A percentile compares a stretch with the other conserved stretches of the same genome.
Conservation (phyloP, 2,329 filamentous ascomycete species). For the Penicillium sp. region DNA sequence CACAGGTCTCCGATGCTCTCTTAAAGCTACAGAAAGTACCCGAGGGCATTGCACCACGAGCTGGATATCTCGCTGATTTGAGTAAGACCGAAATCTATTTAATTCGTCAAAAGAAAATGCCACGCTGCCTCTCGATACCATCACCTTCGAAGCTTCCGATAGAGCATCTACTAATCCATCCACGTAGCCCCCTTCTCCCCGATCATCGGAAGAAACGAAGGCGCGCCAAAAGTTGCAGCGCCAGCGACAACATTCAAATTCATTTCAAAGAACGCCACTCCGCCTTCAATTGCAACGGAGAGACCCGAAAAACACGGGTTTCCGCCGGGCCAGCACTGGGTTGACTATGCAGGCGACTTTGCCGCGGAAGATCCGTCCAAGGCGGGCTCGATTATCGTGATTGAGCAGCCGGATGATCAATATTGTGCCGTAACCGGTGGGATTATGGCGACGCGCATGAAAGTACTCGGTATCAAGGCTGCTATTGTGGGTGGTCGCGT, state of each 20-base stretch:
- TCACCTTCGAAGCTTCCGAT: background rate
- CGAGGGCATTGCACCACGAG: slow-evolving; percentile 52
- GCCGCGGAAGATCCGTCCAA: slow-evolving; percentile 34
- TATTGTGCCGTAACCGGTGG: slow-evolving; percentile 72
- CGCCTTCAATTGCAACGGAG: slow-evolving; percentile 25
- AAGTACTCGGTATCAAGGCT: slow-evolving; percentile 57
- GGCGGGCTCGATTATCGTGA: slow-evolving; percentile 61
- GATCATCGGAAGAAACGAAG: slow-evolving; percentile 26
- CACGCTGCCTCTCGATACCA: background rate
- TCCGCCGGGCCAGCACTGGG: slow-evolving; percentile 63
- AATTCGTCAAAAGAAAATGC: too few relatives aligned
- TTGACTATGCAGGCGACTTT: slow-evolving; percentile 52
- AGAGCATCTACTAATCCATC: slow-evolving; percentile 2
- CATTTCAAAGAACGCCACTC: slow-evolving; percentile 54
- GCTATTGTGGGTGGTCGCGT: slow-evolving; percentile 68
- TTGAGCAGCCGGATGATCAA: slow-evolving; percentile 64
- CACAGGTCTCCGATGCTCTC: slow-evolving; percentile 67
- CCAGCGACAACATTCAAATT: slow-evolving; percentile 53
- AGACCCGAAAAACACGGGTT: slow-evolving; percentile 49
- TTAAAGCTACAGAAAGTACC: slow-evolving; percentile 59
- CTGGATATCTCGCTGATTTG: slow-evolving; percentile 66
- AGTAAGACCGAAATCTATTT: slow-evolving; percentile 33
- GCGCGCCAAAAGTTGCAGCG: slow-evolving; percentile 38
- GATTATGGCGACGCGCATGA: slow-evolving; percentile 71
- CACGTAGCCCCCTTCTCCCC: slow-evolving; percentile 34